Conservation (phyloP, 1,139 yeast species). For the Debaryomyces robertsiae region DNA sequence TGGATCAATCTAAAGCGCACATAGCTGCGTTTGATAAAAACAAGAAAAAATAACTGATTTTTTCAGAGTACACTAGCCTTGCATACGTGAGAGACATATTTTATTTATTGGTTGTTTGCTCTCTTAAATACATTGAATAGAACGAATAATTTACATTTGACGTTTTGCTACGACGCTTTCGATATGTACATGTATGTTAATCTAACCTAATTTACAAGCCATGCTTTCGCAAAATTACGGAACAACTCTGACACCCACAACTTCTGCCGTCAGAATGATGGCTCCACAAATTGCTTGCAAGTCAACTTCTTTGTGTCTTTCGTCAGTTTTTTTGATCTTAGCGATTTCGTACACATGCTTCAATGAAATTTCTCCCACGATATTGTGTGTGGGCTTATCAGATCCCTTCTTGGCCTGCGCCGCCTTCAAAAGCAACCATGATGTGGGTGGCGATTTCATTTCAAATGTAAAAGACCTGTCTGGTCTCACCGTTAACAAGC, state of each 20-base stretch:
- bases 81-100: background rate
- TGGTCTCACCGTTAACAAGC: constrained; percentile 81
- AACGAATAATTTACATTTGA: background rate
- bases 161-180: background rate
- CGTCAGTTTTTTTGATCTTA: constrained; percentile 86
- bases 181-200: constrained; percentile 11
- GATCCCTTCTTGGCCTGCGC: constrained; percentile 83
- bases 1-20: constrained; percentile 92
- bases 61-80: background rate
- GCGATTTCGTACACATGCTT: constrained; percentile 96
- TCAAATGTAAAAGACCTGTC: constrained; percentile 88
- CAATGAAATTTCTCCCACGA: constrained; percentile 73
- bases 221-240: constrained; percentile 35
- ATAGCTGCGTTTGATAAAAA: constrained; percentile 88
- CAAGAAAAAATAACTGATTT: constrained; percentile 49
- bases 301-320: constrained; percentile 70
- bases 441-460: constrained; percentile 89
- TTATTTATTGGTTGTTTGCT: constrained; percentile 1
- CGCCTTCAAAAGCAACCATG: constrained; percentile 82
- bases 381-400: constrained; percentile 50
- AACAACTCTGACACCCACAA: constrained; percentile 83
- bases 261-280: constrained; percentile 82
- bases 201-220: constrained; percentile 9
- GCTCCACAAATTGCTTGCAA: constrained; percentile 80
- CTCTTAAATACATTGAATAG: background rate